Evolutionary conservation across 2,329 filamentous ascomycete genomes (phyloP).

Genomic region (Akanthomyces muscarius): DNA sequence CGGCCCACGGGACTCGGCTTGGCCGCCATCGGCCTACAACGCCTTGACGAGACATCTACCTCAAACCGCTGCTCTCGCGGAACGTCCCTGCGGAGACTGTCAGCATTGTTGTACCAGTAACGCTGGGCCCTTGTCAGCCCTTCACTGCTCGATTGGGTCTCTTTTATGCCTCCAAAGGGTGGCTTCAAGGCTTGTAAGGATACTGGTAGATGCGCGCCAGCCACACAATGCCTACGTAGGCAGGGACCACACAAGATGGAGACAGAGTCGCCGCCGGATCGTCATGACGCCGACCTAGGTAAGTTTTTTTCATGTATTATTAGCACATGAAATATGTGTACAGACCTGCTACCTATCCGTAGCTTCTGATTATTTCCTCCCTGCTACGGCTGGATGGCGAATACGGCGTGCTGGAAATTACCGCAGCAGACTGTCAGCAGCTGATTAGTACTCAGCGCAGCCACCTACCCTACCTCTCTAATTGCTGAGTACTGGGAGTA

Average conservation of each 20-base stretch:
- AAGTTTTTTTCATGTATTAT: background rate
- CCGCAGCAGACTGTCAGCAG: background rate
- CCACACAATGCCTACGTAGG: conserved; percentile 5
- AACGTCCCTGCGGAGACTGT: background rate
- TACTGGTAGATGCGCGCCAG: background rate
- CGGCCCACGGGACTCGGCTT: background rate
- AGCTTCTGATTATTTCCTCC: background rate
- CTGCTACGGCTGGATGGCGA: background rate
- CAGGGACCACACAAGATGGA: background rate
- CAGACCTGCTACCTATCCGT: background rate
- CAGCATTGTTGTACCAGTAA: background rate
- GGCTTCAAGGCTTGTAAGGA: background rate
- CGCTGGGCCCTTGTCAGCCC: background rate
- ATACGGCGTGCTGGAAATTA: background rate
- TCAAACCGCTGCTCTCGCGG: background rate
- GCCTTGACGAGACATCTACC: conserved; percentile 10
- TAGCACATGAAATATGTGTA: background rate
- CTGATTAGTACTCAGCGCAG: background rate
- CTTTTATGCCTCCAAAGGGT: background rate
- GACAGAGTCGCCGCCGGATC: background rate
- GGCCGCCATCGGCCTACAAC: conserved; percentile 22
- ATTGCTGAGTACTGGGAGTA: background rate
- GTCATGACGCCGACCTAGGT: background rate
- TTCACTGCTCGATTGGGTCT: background rate
- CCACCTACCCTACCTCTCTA: background rate